These are phyloP conservation scores for Ustilago shanxiensis DNA, from an alignment of 1,284 basidiomycete species.

Conservation along the genomic window DNA sequence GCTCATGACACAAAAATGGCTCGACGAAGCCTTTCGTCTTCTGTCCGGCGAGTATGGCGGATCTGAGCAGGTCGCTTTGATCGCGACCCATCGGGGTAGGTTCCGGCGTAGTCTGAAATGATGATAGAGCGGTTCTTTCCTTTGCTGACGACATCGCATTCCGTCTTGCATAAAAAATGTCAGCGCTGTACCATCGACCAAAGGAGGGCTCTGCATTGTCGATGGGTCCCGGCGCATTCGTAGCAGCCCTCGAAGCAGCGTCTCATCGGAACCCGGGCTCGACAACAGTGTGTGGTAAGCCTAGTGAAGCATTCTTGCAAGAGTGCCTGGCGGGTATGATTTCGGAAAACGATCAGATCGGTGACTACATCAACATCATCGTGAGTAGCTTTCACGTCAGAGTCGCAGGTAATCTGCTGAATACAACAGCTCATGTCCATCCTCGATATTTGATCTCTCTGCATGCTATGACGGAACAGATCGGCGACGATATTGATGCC, in stretches of 20 bases:
- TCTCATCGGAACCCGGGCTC: slow-evolving; percentile 12
- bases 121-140: slow-evolving; percentile 1
- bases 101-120: slow-evolving; percentile 1
- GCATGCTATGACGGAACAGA: slow-evolving; percentile 15
- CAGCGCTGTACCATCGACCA: slow-evolving; percentile 50
- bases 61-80: slow-evolving; percentile 20
- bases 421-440: not conserved
- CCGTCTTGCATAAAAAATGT: not conserved
- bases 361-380: slow-evolving; percentile 37
- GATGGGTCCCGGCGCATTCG: slow-evolving; percentile 47
- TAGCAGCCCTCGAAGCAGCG: slow-evolving; percentile 42
- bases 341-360: slow-evolving; percentile 2
- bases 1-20: slow-evolving; percentile 48
- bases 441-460: too few relatives aligned
- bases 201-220: slow-evolving; percentile 29
- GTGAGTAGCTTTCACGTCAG: slow-evolving; percentile 17
- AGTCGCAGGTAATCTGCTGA: not conserved
- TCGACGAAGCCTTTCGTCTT: slow-evolving; percentile 41
- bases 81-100: slow-evolving; percentile 50
- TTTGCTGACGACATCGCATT: slow-evolving; percentile 5
- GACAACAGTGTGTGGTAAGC: slow-evolving; percentile 43
- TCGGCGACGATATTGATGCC: slow-evolving; percentile 47
- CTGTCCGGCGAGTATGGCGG: slow-evolving; percentile 34
- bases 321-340: slow-evolving; percentile 50
- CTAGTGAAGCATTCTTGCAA: slow-evolving; percentile 33